These are phyloP conservation scores for Quercus alba DNA, from an alignment of 306 rosid species.

Conservation along the genomic window DNA sequence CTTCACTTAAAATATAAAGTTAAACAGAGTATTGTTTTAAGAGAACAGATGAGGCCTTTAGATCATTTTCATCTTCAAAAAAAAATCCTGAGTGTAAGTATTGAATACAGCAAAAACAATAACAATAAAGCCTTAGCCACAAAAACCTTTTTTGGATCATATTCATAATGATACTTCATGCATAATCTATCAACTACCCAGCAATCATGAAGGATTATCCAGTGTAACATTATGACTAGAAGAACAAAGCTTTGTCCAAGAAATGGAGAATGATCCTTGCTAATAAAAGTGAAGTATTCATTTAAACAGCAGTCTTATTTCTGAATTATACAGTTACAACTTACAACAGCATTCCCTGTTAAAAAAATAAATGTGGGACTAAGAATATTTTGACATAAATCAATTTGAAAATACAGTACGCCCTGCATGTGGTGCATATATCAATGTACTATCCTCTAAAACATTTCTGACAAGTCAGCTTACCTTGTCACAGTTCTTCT, in stretches of 20 bases:
- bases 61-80: neutral
- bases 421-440: slow-evolving; percentile 13
- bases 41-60: neutral
- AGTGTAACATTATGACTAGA: neutral
- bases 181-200: neutral
- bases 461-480: slow-evolving; percentile 8
- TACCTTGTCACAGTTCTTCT: slow-evolving; percentile 17
- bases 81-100: neutral
- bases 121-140: too few species aligned
- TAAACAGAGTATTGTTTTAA: too few species aligned
- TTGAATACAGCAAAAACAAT: too few species aligned
- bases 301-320: neutral
- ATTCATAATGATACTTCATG: neutral
- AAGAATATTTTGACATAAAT: neutral
- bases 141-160: too few species aligned
- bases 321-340: slow-evolving; percentile 22
- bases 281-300: neutral
- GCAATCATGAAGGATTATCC: neutral
- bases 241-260: neutral
- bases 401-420: neutral
- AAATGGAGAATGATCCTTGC: neutral
- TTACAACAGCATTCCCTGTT: neutral
- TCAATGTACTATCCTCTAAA: slow-evolving; percentile 21
- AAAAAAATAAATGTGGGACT: neutral
- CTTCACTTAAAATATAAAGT: too few species aligned